These are phyloP conservation scores for Triticum timopheevii DNA, from an alignment of 176 grass and related monocot species.

Conservation along the genomic window DNA sequence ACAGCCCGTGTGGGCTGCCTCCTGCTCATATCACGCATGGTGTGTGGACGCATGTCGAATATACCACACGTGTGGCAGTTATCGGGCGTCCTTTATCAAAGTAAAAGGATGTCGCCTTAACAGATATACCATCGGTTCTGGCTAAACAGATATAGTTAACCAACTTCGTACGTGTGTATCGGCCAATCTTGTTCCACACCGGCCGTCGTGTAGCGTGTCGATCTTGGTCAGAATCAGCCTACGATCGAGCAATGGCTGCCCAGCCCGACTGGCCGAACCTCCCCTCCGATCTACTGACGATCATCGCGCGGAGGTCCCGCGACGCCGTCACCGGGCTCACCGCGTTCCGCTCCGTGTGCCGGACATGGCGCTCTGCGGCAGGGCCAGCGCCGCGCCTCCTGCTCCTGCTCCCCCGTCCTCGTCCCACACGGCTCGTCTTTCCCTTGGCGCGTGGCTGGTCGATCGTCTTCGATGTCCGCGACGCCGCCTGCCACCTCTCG, in stretches of 20 bases:
- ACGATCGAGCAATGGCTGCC: not conserved
- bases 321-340: not conserved
- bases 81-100: no score
- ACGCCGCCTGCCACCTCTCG: conserved; percentile 6
- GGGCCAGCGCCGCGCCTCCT: not conserved
- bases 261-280: not conserved
- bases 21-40: no score
- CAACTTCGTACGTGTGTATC: no score
- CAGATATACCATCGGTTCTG: no score
- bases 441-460: not conserved
- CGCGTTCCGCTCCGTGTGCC: conserved; percentile 17
- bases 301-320: not conserved
- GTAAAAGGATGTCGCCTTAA: no score
- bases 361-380: not conserved
- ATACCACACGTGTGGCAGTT: no score
- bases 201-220: not conserved
- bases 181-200: no score
- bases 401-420: not conserved
- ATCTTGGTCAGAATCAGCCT: not conserved
- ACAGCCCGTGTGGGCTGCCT: no score
- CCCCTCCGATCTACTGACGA: not conserved
- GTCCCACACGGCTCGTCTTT: not conserved
- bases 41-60: no score
- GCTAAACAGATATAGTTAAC: no score
- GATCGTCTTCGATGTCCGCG: not conserved